Evolutionary conservation across 148 eudicot genomes (phyloP).

Genomic region (Bassia scoparia): DNA sequence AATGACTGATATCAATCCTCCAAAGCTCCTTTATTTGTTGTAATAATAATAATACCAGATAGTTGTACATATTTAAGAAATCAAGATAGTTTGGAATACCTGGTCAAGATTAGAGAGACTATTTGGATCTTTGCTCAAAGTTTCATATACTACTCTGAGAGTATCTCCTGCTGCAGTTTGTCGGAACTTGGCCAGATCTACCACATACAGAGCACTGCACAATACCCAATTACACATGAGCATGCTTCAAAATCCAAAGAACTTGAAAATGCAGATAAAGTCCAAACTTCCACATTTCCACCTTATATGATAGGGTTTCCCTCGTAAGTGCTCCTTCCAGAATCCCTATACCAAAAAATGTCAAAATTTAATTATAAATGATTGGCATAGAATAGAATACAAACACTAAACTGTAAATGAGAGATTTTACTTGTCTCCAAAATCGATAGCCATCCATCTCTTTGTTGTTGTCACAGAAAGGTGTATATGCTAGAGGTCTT

Average conservation of each 20-base stretch:
- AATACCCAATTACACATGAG: conserved; percentile 21
- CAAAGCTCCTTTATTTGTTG: too few relatives aligned
- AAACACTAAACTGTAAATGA: neutral
- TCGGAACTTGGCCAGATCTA: conserved; percentile 86
- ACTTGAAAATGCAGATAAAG: neutral
- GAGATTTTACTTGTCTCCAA: conserved; percentile 74
- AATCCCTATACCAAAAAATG: conserved; percentile 58
- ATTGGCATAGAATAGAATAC: neutral
- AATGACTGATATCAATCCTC: too few relatives aligned
- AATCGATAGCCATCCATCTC: conserved; percentile 98
- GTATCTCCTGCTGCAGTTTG: conserved; percentile 96
- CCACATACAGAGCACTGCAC: conserved; percentile 92
- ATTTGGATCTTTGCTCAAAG: conserved; percentile 96
- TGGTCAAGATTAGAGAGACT: conserved; percentile 98
- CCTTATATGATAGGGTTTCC: conserved; percentile 97
- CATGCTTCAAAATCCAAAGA: neutral
- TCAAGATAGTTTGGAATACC: conserved; percentile 36
- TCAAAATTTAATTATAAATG: neutral
- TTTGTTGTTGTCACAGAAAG: conserved; percentile 91
- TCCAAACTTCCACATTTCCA: conserved; percentile 15
- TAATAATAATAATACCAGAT: too few relatives aligned
- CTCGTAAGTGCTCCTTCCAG: conserved; percentile 95
- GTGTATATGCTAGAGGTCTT: conserved; percentile 87
- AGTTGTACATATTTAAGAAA: neutral
- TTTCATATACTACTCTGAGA: conserved; percentile 85